Percentiles rank a stretch among this genome's conserved stretches.
Evolutionary conservation across 495 filamentous ascomycete genomes (phyloP).

Genomic region (Poronia punctata): DNA sequence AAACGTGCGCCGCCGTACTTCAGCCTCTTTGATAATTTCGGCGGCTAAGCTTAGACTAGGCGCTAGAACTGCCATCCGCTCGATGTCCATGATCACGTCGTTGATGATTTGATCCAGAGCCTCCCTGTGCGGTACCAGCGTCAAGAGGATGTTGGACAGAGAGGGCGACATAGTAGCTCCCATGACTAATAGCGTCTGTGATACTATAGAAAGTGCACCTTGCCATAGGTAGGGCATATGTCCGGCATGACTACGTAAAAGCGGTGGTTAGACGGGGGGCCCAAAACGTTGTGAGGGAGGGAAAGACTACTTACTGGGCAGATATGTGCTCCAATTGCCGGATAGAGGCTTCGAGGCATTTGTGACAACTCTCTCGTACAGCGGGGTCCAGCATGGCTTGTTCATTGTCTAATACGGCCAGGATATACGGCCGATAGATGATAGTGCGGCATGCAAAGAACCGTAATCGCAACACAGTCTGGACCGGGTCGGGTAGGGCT

Average conservation of each 20-base stretch:
- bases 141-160: slow-evolving; percentile 59
- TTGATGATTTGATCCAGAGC: slow-evolving; percentile 68
- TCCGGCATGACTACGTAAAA: slow-evolving; percentile 60
- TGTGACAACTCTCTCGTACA: slow-evolving; percentile 69
- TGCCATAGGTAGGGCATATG: slow-evolving; percentile 87
- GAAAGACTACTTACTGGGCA: slow-evolving; percentile 55
- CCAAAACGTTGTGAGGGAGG: too few relatives aligned
- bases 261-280: slow-evolving; percentile 37
- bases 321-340: slow-evolving; percentile 72
- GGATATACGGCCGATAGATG: slow-evolving; percentile 76
- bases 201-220: slow-evolving; percentile 74
- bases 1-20: slow-evolving; percentile 54
- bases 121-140: slow-evolving; percentile 45
- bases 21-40: slow-evolving; percentile 73
- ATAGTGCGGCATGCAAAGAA: slow-evolving; percentile 82
- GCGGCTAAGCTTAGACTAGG: slow-evolving; percentile 65
- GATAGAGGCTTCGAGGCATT: slow-evolving; percentile 75
- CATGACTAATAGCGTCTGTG: slow-evolving; percentile 74
- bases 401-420: slow-evolving; percentile 73
- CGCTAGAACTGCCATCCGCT: slow-evolving; percentile 64
- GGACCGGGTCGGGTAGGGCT: slow-evolving; percentile 62
- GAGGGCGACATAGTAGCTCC: slow-evolving; percentile 76
- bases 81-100: slow-evolving; percentile 64
- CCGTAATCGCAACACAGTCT: slow-evolving; percentile 69
- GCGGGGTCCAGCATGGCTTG: slow-evolving; percentile 57